Evolutionary conservation across 163 green algal genomes (phyloP), one percentile per base, ranked within the genome.

Genomic region (Chloroidium sp.): DNA sequence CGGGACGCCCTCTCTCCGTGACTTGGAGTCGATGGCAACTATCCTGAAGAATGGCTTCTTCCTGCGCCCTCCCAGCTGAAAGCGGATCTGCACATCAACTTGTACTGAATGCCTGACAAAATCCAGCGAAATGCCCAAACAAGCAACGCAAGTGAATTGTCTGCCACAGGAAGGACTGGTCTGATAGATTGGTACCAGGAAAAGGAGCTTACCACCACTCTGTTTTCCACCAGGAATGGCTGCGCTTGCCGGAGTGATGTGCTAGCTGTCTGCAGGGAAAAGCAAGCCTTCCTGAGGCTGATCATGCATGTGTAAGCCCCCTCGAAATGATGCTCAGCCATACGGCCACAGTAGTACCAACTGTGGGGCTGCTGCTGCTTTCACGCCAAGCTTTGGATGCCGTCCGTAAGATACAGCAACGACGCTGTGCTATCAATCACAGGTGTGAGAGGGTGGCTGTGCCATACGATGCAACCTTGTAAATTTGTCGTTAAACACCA

Each of bases 31-130:
- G 78, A 98, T 95, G 8, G 95, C 95, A 59, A 98, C 91, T 76
- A 98, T 89, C 3, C 95, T 88, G 88, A 97, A 98, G 87, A 98
- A 98, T 4, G 93, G 91, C 75, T 87, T 67, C 85, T 97, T 95
- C 85, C 97, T 97, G 78, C 95, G 88, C 14, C 95, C 95, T 80
- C 95, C 91, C 2, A 95, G 91, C 76, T 94, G 93, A 86, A 98
- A 98, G 13, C 95, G 94, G 61, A 98, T 92, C 88, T 91, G 86
- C 61, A 57, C 64, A 10, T 10, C 64, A 36, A 36, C 36, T 36
- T 36, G 36, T 36, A 36, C 36, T 36, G 36, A 36, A 36, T 36
- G 36, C 36, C 36, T 36, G 36, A 36, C 36, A 36, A 36, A 36
- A 36, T 36, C 6, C 67, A 72, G 10, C 67, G 67, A 72, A 6